Percentiles rank a stretch among this genome's conserved stretches.
Evolutionary conservation across 2,329 filamentous ascomycete species (phyloP).

Genomic region (Xylariomycetidae sp.): DNA sequence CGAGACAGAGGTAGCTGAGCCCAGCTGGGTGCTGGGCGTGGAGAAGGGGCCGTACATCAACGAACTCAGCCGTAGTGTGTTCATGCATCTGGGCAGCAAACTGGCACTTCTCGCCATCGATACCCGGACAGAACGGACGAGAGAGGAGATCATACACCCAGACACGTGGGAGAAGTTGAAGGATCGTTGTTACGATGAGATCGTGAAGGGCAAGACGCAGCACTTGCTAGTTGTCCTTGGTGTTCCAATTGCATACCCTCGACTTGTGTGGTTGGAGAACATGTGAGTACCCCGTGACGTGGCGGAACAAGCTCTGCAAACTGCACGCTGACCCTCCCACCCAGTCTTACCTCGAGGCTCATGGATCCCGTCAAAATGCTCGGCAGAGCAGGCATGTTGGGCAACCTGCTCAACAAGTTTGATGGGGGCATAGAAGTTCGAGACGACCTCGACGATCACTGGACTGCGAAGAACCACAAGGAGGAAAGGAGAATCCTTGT

Average conservation of each 20-base stretch:
- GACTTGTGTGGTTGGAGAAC: constrained; percentile 67
- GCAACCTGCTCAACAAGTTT: constrained; percentile 77
- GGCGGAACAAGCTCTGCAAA: background rate
- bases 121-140: constrained; percentile 82
- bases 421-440: constrained; percentile 88
- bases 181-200: constrained; percentile 75
- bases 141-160: constrained; percentile 72
- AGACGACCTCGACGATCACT: constrained; percentile 92
- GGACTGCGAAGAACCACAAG: constrained; percentile 95
- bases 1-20: constrained; percentile 77
- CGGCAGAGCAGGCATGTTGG: constrained; percentile 73
- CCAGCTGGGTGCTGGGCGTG: constrained; percentile 82
- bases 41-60: constrained; percentile 84
- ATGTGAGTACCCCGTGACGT: too few relatives aligned
- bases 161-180: constrained; percentile 83
- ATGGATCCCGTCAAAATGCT: constrained; percentile 89
- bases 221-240: constrained; percentile 85
- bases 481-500: constrained; percentile 80
- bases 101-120: constrained; percentile 83
- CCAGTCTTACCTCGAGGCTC: constrained; percentile 69
- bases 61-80: constrained; percentile 77
- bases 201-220: constrained; percentile 77
- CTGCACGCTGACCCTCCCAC: constrained; percentile 27
- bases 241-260: constrained; percentile 76
- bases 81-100: constrained; percentile 73